Evolutionary conservation across 345 rosid species (phyloP).

Genomic region (Brassica juncea): DNA sequence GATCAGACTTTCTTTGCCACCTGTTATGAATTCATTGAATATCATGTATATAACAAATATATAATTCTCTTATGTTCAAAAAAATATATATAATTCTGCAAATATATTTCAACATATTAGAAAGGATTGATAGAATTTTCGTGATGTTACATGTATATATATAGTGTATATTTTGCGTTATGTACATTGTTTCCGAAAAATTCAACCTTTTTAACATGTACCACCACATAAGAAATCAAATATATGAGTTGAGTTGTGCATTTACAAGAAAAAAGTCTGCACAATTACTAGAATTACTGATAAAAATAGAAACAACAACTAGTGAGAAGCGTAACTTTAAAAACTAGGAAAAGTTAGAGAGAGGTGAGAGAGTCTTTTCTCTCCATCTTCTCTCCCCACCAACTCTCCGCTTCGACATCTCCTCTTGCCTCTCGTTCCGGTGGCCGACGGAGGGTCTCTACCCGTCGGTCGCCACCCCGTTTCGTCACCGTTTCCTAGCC

Average conservation of each 20-base stretch:
- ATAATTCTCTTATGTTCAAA: not conserved
- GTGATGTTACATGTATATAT: not conserved
- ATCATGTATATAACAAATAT: not conserved
- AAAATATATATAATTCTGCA: too few species aligned
- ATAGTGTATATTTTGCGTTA: not conserved
- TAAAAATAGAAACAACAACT: not conserved
- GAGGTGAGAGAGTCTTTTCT: too few species aligned
- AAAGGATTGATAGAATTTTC: not conserved
- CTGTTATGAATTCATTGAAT: not conserved
- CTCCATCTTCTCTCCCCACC: too few species aligned
- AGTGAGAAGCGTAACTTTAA: not conserved
- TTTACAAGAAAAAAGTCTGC: not conserved
- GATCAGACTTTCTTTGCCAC: constrained; percentile 18
- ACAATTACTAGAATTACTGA: not conserved
- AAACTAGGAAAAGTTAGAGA: too few species aligned
- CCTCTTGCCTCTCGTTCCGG: too few species aligned
- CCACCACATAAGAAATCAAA: not conserved
- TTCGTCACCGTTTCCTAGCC: too few species aligned
- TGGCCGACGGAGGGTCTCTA: too few species aligned
- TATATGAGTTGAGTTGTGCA: not conserved
- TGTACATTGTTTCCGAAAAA: not conserved
- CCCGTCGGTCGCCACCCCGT: too few species aligned
- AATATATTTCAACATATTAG: not conserved
- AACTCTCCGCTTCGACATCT: too few species aligned
- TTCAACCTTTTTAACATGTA: not conserved